These are phyloP conservation scores for Puccinia novopanici DNA, from an alignment of 1,284 basidiomycete genomes.

Conservation along the genomic window DNA sequence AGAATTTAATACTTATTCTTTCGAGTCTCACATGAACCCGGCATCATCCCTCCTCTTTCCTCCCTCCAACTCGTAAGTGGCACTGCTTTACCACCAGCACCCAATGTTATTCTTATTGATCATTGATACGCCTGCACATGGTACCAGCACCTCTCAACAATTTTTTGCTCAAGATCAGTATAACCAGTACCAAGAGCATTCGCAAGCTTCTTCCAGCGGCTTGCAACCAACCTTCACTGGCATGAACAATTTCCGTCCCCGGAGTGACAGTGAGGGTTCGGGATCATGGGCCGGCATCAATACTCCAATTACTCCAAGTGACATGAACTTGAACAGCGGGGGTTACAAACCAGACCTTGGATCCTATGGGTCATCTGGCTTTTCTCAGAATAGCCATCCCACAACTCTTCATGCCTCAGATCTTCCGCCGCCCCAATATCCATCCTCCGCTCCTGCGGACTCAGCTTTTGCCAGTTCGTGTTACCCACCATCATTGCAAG, in stretches of 20 bases:
- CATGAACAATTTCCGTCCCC: slow-evolving; percentile 24
- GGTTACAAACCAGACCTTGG: slow-evolving; percentile 20
- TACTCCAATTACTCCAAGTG: slow-evolving; percentile 45
- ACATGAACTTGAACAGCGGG: slow-evolving; percentile 8
- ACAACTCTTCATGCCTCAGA: slow-evolving; percentile 4
- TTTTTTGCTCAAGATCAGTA: slow-evolving; percentile 21
- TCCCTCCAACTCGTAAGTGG: slow-evolving; percentile 18
- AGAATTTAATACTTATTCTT: slow-evolving; percentile 45
- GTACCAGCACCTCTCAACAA: neutral
- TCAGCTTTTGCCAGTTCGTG: slow-evolving; percentile 3
- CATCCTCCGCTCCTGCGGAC: slow-evolving; percentile 8
- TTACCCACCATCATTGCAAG: neutral
- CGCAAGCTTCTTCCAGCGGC: slow-evolving; percentile 21
- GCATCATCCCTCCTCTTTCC: slow-evolving; percentile 28
- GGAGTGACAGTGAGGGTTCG: slow-evolving; percentile 37
- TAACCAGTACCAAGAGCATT: neutral
- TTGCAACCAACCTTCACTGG: slow-evolving; percentile 1
- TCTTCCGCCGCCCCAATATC: neutral
- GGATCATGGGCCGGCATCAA: slow-evolving; percentile 36
- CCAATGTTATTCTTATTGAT: neutral
- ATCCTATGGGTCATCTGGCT: neutral
- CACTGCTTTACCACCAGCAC: neutral
- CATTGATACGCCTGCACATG: neutral
- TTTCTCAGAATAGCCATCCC: neutral
- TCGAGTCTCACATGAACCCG: slow-evolving; percentile 31